Evolutionary conservation across 352 stramenopile species (phyloP), one percentile per base, ranked within the genome.

Genomic region (Peronospora tabacina): DNA sequence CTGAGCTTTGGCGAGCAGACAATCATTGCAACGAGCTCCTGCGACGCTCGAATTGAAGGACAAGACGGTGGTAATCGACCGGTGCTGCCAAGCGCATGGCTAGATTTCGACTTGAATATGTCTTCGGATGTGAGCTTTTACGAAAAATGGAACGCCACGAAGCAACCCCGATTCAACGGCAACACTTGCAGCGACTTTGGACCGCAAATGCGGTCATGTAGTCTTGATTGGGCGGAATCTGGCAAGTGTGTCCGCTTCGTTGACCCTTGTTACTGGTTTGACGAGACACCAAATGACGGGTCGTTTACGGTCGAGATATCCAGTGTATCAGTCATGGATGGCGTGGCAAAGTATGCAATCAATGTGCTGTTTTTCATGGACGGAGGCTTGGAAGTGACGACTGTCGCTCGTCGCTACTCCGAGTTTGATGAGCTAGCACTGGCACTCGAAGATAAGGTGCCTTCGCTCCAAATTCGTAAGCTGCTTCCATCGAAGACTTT

Each of bases 301-400:
- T 66, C 64, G 2, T 91, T 91, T 50, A 89, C 81, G 0, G 70
- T 87, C 13, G 75, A 89, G 49, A 74, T 89, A 32, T 75, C 74
- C 1, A 65, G 70, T 13, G 67, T 89, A 10, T 56, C 72, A 2
- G 56, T 86, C 26, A 43, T 64, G 1, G 63, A 76, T 19, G 70
- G 59, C 0, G 52, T 72, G 9, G 80, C 75, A 2, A 74, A 62
- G 17, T 91, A 75, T 57, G 65, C 64, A 0, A 80, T 91, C 41
- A 88, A 63, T 44, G 72, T 91, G 19, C 55, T 91, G 1, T 79
- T 59, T 43, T 74, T 77, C 41, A 32, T 58, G 1, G 52, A 67
- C 26, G 68, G 70, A 5, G 33, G 51, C n/a, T 47, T 81, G 0
- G 61, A 81, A 28, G 63, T 70, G n/a, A 57, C 47, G 9, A 77